Conservation (phyloP, 345 rosid genomes). For the Arabis alpina region DNA sequence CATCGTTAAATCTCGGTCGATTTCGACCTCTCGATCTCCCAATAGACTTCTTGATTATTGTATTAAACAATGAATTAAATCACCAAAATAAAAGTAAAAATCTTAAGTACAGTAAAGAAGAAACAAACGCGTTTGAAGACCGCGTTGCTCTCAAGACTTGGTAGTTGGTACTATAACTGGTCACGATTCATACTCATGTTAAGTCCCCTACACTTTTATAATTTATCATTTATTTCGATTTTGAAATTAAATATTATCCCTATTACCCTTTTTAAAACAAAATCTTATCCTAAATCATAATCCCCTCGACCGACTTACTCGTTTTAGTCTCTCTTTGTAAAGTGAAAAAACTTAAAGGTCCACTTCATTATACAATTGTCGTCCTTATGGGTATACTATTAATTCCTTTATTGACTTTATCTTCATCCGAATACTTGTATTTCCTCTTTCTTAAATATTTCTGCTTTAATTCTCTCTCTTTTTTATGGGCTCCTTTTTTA, state of each 20-base stretch:
- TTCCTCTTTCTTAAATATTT: background rate
- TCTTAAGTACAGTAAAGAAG: background rate
- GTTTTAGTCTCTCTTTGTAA: slow-evolving; percentile 8
- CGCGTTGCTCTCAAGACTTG: slow-evolving; percentile 21
- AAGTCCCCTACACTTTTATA: background rate
- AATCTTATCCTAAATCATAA: slow-evolving; percentile 11
- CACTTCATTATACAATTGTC: background rate
- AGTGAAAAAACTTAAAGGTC: background rate
- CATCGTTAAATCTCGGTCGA: too few relatives aligned
- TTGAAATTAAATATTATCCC: background rate
- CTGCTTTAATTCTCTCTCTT: background rate
- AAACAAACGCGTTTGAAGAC: slow-evolving; percentile 34
- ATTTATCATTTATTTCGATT: background rate
- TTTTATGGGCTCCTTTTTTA: too few relatives aligned
- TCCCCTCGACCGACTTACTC: slow-evolving; percentile 11
- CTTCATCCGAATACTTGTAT: background rate
- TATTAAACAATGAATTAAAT: background rate
- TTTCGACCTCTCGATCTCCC: too few relatives aligned
- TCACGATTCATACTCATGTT: slow-evolving; percentile 17
- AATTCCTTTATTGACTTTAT: background rate
- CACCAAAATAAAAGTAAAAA: slow-evolving; percentile 8
- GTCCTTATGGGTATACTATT: background rate
- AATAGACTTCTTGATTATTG: too few relatives aligned
- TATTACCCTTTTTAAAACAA: background rate
- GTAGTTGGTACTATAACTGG: background rate